Conservation (phyloP, 2,329 filamentous ascomycete genomes). For the Proliferodiscus dingleyae region DNA sequence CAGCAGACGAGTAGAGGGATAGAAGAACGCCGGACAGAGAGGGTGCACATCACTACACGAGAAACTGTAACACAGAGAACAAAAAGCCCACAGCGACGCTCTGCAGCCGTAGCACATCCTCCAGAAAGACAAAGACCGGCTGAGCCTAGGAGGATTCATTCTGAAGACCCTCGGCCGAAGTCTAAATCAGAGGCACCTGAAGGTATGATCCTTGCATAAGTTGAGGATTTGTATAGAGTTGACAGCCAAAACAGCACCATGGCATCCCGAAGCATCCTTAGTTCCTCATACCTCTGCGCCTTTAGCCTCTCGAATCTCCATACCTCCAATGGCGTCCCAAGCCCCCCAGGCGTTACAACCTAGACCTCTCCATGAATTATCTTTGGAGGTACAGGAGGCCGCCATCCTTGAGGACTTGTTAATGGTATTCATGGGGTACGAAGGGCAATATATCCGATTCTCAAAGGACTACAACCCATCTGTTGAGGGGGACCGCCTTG, state of each 20-base stretch:
- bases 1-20: constrained; percentile 45
- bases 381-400: constrained; percentile 77
- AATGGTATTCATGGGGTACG: constrained; percentile 96
- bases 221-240: constrained; percentile 43
- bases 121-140: constrained; percentile 18
- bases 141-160: constrained; percentile 22
- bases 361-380: constrained; percentile 62
- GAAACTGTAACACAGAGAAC: constrained; percentile 57
- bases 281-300: constrained; percentile 58
- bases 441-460: constrained; percentile 95
- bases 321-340: constrained; percentile 69
- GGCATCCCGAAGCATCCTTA: constrained; percentile 77
- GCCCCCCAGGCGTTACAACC: constrained; percentile 68
- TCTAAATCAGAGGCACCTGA: constrained; percentile 44
- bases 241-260: constrained; percentile 41
- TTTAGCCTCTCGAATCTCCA: constrained; percentile 44
- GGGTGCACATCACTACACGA: constrained; percentile 52
- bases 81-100: constrained; percentile 49
- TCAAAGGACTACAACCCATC: constrained; percentile 74
- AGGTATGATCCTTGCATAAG: constrained; percentile 50
- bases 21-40: constrained; percentile 49
- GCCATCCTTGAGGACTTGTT: constrained; percentile 85
- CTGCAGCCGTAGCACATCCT: constrained; percentile 15
- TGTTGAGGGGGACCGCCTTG: constrained; percentile 80
- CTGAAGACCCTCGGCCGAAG: constrained; percentile 24